phyloP scores from a whole-genome alignment of 176 grass and related monocot genomes.

The Saccharum officinarum region DNA sequence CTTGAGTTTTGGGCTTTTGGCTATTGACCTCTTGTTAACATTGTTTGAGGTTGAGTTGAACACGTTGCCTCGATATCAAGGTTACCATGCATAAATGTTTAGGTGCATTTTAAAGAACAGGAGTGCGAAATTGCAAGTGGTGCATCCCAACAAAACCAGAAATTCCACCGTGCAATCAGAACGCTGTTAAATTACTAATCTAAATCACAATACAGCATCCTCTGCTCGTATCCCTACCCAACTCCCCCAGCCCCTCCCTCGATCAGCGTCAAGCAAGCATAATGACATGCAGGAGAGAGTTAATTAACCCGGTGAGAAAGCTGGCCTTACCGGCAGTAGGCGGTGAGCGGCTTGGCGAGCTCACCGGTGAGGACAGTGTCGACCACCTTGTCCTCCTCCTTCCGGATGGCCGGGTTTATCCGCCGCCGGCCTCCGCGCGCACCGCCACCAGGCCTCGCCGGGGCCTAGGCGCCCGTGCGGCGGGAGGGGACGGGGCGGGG shows the following conservation, averaged over 20 bases:
- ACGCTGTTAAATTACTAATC: not conserved
- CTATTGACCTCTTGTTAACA: not conserved
- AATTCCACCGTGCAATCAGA: not conserved
- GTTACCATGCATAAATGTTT: not conserved
- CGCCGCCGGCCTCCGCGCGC: constrained; percentile 63
- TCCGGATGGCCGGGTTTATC: constrained; percentile 82
- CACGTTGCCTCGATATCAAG: not conserved
- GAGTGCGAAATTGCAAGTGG: not conserved
- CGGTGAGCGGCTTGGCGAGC: constrained; percentile 83
- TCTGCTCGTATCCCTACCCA: not conserved
- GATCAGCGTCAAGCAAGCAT: not conserved
- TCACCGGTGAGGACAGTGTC: constrained; percentile 75
- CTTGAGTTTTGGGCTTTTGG: not conserved
- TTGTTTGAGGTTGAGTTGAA: not conserved
- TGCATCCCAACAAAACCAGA: not conserved
- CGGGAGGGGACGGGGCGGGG: not conserved
- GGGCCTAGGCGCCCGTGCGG: not conserved
- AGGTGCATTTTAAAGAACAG: not conserved
- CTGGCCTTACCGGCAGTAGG: constrained; percentile 74
- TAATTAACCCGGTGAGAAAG: not conserved
- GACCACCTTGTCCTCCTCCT: constrained; percentile 88
- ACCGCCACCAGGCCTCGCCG: constrained; percentile 37
- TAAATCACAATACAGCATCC: not conserved
- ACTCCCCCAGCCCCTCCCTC: not conserved
- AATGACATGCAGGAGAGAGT: not conserved